These are phyloP conservation scores for Euphorbia peplus DNA, from an alignment of 345 rosid species.

Conservation along the genomic window DNA sequence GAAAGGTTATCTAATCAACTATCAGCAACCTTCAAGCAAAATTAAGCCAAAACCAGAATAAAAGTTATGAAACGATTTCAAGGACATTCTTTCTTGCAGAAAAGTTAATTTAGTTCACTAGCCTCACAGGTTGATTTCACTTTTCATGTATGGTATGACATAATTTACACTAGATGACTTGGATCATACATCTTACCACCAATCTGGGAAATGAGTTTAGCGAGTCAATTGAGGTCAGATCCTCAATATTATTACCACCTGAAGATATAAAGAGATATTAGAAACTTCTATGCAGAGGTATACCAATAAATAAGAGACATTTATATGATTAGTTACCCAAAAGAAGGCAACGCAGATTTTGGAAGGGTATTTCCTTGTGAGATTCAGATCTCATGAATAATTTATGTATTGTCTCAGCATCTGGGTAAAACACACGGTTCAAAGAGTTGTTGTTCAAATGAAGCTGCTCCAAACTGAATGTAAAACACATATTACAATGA, in stretches of 20 bases:
- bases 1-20: neutral
- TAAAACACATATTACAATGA: constrained; percentile 9
- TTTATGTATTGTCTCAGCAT: constrained; percentile 19
- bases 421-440: constrained; percentile 50
- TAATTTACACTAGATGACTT: neutral
- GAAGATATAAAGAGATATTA: constrained; percentile 23
- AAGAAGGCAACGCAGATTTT: constrained; percentile 72
- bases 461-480: constrained; percentile 79
- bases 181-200: constrained; percentile 44
- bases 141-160: neutral
- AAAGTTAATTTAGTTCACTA: neutral
- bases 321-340: constrained; percentile 45
- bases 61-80: neutral
- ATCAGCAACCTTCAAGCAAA: neutral
- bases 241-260: constrained; percentile 69
- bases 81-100: neutral
- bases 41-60: neutral
- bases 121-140: constrained; percentile 2
- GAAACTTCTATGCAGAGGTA: constrained; percentile 3
- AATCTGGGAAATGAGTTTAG: constrained; percentile 64
- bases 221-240: constrained; percentile 61
- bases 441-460: constrained; percentile 80
- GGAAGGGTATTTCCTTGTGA: constrained; percentile 46
- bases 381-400: constrained; percentile 32
- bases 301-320: constrained; percentile 4